Evolutionary conservation across 768 basidiomycete species (phyloP).

Genomic region (Hemileccinum impolitum): DNA sequence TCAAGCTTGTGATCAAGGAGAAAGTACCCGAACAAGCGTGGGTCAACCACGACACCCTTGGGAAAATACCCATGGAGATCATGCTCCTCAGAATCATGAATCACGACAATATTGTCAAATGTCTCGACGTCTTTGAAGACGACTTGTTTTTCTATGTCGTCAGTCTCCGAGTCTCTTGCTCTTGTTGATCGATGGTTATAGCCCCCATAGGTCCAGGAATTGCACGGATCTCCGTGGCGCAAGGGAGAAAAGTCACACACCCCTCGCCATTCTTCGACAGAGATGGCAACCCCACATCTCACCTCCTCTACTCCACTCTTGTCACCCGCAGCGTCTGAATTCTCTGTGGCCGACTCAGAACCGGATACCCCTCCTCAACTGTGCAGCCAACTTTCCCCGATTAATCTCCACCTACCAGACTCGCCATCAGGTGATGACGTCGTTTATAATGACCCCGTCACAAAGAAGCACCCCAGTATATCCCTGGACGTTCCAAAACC

Average conservation of each 20-base stretch:
- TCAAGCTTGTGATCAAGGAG: conserved; percentile 91
- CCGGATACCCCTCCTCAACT: conserved; percentile 42
- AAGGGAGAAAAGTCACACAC: conserved; percentile 37
- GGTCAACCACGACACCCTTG: conserved; percentile 57
- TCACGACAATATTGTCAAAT: conserved; percentile 81
- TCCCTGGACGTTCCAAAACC: conserved; percentile 31
- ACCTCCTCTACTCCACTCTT: conserved; percentile 49
- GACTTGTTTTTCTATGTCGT: conserved; percentile 83
- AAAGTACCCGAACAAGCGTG: conserved; percentile 51
- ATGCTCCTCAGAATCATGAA: conserved; percentile 68
- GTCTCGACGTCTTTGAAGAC: conserved; percentile 84
- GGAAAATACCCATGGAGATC: conserved; percentile 77
- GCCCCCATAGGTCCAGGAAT: conserved; percentile 71
- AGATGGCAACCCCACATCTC: conserved; percentile 19
- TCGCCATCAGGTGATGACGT: conserved; percentile 10
- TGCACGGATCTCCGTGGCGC: conserved; percentile 90
- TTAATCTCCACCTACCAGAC: conserved; percentile 17
- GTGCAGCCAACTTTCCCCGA: conserved; percentile 21
- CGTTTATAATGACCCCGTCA: conserved; percentile 3
- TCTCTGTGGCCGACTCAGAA: conserved; percentile 43
- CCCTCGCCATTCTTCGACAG: conserved; percentile 24
- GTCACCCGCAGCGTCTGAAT: conserved; percentile 52
- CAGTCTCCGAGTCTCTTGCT: conserved; percentile 26
- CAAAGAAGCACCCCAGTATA: conserved; percentile 9
- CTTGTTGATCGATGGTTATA: conserved; percentile 1